These are phyloP conservation scores for Diaporthe vexans DNA, from an alignment of 2,329 filamentous ascomycete species.

Conservation along the genomic window DNA sequence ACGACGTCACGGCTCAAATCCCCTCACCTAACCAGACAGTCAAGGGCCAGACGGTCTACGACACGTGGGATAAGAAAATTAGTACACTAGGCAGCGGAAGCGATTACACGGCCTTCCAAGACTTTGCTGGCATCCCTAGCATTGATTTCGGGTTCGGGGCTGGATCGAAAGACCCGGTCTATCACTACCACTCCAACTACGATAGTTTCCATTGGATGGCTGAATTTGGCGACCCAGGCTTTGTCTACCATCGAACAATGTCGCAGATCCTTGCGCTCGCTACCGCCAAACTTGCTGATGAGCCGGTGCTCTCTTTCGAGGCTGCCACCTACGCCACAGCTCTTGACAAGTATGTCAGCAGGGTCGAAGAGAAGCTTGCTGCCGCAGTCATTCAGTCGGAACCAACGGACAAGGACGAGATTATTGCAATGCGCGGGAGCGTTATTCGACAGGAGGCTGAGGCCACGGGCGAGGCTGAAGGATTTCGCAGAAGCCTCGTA, in stretches of 20 bases:
- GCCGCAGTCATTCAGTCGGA: slow-evolving; percentile 42
- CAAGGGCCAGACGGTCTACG: slow-evolving; percentile 58
- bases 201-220: slow-evolving; percentile 90
- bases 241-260: slow-evolving; percentile 75
- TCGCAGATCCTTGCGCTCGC: slow-evolving; percentile 75
- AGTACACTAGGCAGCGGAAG: slow-evolving; percentile 73
- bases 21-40: slow-evolving; percentile 43
- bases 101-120: slow-evolving; percentile 78
- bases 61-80: slow-evolving; percentile 63
- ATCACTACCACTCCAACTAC: slow-evolving; percentile 88
- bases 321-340: slow-evolving; percentile 75
- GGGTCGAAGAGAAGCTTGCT: slow-evolving; percentile 65
- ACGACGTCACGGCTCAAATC: slow-evolving; percentile 48
- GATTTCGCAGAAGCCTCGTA: slow-evolving; percentile 57
- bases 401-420: slow-evolving; percentile 43
- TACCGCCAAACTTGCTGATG: slow-evolving; percentile 72
- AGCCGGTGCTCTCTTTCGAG: slow-evolving; percentile 73
- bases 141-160: slow-evolving; percentile 67
- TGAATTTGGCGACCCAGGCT: slow-evolving; percentile 77
- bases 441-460: slow-evolving; percentile 42
- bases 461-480: slow-evolving; percentile 52
- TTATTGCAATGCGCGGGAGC: slow-evolving; percentile 40
- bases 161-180: slow-evolving; percentile 66
- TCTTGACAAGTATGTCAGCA: slow-evolving; percentile 65
- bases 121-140: slow-evolving; percentile 65